Base-by-base conservation (phyloP, 352 stramenopile genomes). In the Globisporangium abappressorium region DNA sequence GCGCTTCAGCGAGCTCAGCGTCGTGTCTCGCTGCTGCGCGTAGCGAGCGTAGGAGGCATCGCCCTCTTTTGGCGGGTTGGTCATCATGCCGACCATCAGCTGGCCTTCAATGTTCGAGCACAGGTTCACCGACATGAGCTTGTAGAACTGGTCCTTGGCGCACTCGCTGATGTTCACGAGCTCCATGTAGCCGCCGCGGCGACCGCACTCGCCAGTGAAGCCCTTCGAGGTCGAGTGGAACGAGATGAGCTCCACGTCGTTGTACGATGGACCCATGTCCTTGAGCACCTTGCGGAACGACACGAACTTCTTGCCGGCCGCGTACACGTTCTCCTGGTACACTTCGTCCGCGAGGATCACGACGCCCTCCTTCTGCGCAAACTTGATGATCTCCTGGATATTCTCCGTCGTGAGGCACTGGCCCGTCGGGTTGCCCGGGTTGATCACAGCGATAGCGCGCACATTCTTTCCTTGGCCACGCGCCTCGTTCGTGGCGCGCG, bases 251-350 rank as follows among this genome's bases (percentile, higher is more conserved):
- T 99, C 95, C n/a, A 99, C 85, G 60, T 95, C 81, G 64, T 94
- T 75, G 66, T 89, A 82, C 61, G 77, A 51, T 64, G 81, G 66
- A 46, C 91, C 92, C 82, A 98, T 89, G 64, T 98, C 92, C 56
- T 87, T 87, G 64, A 97, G 83, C 56, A 98, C 86, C 65, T 98
- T 98, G 72, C 97, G 97, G 80, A 98, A 98, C 64, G 92, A 98
- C 61, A 96, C 81, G 70, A 99, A 99, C 65, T 85, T 68, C 72
- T 96, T 94, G 62, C 89, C 86, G 26, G 95, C 76, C 14, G 90
- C 87, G 75, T 99, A 99, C 57, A 99, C 95, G 85, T 99, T 99
- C 74, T 99, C 97, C 75, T 99, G 98, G 81, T 99, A 99, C 22
- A 99, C 98, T 80, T 99, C 97, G 73, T 99, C 98, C 2, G 97